phyloP scores from a whole-genome alignment of 768 basidiomycete genomes.

The Pisolithus marmoratus region DNA sequence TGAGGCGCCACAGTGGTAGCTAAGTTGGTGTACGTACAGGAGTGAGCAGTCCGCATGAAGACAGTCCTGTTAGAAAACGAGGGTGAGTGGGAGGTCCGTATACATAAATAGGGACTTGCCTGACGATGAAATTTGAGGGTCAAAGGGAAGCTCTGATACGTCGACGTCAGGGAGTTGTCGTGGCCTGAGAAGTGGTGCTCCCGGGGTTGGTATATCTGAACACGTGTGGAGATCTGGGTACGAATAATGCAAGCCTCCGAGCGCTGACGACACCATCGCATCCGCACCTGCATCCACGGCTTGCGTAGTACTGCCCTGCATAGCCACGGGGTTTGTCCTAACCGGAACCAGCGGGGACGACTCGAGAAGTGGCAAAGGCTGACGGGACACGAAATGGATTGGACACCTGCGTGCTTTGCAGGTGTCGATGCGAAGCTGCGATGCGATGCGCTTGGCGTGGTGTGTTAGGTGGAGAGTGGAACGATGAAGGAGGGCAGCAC shows the following conservation, averaged over 20 bases:
- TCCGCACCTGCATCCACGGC: too few relatives aligned
- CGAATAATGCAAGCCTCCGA: background rate
- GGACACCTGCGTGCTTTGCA: conserved; percentile 36
- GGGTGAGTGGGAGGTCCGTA: background rate
- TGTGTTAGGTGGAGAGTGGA: conserved; percentile 29
- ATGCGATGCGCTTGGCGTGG: conserved; percentile 47
- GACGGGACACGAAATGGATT: conserved; percentile 31
- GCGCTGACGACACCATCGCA: background rate
- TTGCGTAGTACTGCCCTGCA: too few relatives aligned
- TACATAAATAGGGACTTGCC: conserved; percentile 8
- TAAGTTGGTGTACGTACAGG: conserved; percentile 11
- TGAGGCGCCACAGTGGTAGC: background rate
- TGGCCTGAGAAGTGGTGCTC: conserved; percentile 22
- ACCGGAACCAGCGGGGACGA: conserved; percentile 5
- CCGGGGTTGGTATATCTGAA: conserved; percentile 6
- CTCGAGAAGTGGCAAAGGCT: conserved; percentile 36
- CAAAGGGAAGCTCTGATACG: conserved; percentile 8
- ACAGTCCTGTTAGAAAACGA: conserved; percentile 6
- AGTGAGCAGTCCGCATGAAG: conserved; percentile 3
- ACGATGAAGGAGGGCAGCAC: conserved; percentile 36
- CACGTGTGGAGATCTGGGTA: background rate
- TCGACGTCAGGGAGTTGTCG: conserved; percentile 22
- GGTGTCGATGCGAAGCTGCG: conserved; percentile 38
- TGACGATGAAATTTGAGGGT: conserved; percentile 1
- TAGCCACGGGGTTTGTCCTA: too few relatives aligned